Percentiles rank a stretch among this genome's conserved stretches.
These are phyloP conservation scores for Citrus mangshanensis DNA, from an alignment of 345 rosid genomes.

Conservation along the genomic window DNA sequence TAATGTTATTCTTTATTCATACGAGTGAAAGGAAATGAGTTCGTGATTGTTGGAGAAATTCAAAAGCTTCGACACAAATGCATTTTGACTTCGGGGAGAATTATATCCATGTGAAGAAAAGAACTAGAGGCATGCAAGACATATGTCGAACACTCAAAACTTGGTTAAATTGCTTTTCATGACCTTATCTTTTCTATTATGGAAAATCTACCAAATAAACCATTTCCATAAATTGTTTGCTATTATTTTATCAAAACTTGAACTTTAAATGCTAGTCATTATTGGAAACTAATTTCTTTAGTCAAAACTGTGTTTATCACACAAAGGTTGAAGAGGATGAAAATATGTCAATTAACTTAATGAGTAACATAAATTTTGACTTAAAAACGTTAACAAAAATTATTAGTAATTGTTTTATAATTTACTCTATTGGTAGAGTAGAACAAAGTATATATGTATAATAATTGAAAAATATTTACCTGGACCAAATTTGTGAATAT, in stretches of 20 bases:
- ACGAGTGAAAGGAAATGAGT: neutral
- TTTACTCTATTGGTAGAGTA: too few relatives aligned
- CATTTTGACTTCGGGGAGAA: neutral
- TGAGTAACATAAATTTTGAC: neutral
- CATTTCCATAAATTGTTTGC: neutral
- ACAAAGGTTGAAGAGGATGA: neutral
- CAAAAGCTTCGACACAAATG: neutral
- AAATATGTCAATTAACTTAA: neutral
- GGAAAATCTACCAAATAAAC: neutral
- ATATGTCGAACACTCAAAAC: neutral
- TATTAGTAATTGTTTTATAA: too few relatives aligned
- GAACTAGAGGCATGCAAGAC: neutral
- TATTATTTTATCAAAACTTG: neutral
- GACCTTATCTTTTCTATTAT: neutral
- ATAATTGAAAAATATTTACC: too few relatives aligned
- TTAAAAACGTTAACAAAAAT: too few relatives aligned
- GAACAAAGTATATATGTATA: too few relatives aligned
- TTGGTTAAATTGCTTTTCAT: neutral
- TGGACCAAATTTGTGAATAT: too few relatives aligned
- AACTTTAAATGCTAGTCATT: neutral
- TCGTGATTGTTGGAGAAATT: neutral
- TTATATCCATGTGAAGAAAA: neutral
- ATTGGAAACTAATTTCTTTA: neutral
- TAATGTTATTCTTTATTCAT: too few relatives aligned
- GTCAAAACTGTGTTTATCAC: neutral